Percentiles rank a stretch among this genome's conserved stretches.
Conservation (phyloP, 805 yeast species). For the Pichia gijzeniarum region DNA sequence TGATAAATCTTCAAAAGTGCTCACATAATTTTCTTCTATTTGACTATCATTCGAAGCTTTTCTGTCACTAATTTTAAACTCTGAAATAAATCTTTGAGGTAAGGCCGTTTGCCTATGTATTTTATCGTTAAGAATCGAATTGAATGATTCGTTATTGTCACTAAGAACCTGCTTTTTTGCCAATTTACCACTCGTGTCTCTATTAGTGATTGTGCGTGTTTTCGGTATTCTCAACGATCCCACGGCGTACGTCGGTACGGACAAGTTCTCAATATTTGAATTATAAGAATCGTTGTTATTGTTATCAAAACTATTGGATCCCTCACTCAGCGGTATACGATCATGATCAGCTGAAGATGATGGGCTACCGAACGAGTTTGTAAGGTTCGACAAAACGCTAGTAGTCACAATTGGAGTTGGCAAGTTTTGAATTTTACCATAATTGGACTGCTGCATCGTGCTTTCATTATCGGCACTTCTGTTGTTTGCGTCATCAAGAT, state of each 20-base stretch:
- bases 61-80: slow-evolving; percentile 9
- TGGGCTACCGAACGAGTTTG: neutral
- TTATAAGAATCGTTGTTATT: too few relatives aligned
- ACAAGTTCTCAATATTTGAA: neutral
- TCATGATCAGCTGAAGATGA: neutral
- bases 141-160: slow-evolving; percentile 2
- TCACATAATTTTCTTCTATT: neutral
- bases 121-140: neutral
- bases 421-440: slow-evolving; percentile 17
- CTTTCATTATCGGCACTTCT: neutral
- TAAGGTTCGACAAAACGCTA: neutral
- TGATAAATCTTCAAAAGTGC: neutral
- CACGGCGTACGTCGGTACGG: neutral
- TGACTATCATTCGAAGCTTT: neutral
- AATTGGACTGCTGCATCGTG: neutral
- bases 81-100: slow-evolving; percentile 14
- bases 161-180: neutral
- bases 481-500: neutral
- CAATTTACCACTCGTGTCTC: neutral
- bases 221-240: slow-evolving; percentile 2
- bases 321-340: neutral
- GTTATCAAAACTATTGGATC: neutral
- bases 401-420: slow-evolving; percentile 20
- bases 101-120: neutral
- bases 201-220: neutral